These are phyloP conservation scores for Heliamphora exappendiculata DNA, from an alignment of 148 eudicot genomes.

Conservation along the genomic window DNA sequence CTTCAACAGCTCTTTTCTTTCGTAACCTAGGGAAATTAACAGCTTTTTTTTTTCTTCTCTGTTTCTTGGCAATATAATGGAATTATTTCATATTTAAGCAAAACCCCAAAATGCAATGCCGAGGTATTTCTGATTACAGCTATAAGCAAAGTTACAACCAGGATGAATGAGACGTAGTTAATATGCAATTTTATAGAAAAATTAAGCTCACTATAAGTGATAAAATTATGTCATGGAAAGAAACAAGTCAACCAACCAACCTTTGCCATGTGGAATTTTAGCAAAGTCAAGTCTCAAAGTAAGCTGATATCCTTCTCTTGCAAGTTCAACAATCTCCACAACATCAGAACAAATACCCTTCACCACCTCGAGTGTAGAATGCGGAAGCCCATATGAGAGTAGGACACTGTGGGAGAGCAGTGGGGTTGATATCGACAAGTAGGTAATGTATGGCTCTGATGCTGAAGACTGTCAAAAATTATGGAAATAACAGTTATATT, in stretches of 20 bases:
- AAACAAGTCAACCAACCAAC: constrained; percentile 28
- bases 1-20: background rate
- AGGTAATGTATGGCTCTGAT: constrained; percentile 41
- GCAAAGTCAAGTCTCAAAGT: constrained; percentile 54
- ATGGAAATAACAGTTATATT: constrained; percentile 1
- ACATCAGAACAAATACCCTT: constrained; percentile 41
- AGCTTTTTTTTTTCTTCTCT: background rate
- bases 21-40: background rate
- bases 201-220: background rate
- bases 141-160: background rate
- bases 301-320: constrained; percentile 65
- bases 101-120: background rate
- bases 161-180: background rate
- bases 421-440: constrained; percentile 82
- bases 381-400: constrained; percentile 29
- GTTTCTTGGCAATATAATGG: background rate
- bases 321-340: constrained; percentile 50
- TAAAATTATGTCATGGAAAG: background rate
- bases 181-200: background rate
- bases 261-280: constrained; percentile 58
- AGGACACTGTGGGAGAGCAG: constrained; percentile 37
- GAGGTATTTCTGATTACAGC: background rate
- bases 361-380: constrained; percentile 37
- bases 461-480: constrained; percentile 37
- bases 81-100: background rate